A percentile compares a stretch with the other conserved stretches of the same genome.
Evolutionary conservation across 352 stramenopile genomes (phyloP).

Genomic region (Nothophytophthora sp.): DNA sequence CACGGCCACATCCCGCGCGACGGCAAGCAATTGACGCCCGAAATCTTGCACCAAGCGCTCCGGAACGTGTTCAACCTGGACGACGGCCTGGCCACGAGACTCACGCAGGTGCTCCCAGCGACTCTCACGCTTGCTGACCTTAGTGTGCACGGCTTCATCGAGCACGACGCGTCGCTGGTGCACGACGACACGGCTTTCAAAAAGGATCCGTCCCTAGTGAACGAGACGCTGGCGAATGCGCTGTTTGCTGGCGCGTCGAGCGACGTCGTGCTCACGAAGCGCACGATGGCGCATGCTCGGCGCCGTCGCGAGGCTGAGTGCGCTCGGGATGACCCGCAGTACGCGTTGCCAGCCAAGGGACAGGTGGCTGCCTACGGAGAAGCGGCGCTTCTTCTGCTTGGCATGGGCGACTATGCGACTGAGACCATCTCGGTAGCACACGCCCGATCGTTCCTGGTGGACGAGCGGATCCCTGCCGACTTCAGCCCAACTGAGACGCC

Average conservation of each 20-base stretch:
- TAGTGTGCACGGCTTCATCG: slow-evolving; percentile 54
- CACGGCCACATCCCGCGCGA: slow-evolving; percentile 46
- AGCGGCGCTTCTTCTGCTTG: slow-evolving; percentile 48
- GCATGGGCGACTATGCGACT: slow-evolving; percentile 42
- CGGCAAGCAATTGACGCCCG: slow-evolving; percentile 29
- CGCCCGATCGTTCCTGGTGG: slow-evolving; percentile 44
- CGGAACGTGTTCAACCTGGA: slow-evolving; percentile 55
- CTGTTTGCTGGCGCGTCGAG: slow-evolving; percentile 3
- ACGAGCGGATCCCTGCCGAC: slow-evolving; percentile 47
- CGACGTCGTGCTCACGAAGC: slow-evolving; percentile 37
- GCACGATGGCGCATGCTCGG: slow-evolving; percentile 39
- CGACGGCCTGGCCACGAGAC: slow-evolving; percentile 18
- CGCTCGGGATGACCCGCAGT: slow-evolving; percentile 36
- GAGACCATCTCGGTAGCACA: slow-evolving; percentile 45
- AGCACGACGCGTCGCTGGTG: slow-evolving; percentile 70
- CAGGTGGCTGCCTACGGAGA: slow-evolving; percentile 50
- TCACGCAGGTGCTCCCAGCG: slow-evolving; percentile 14
- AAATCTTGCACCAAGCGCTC: slow-evolving; percentile 39
- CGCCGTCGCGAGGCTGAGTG: slow-evolving; percentile 41
- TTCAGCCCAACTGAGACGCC: slow-evolving; percentile 35
- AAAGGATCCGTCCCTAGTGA: slow-evolving; percentile 40
- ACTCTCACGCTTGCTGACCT: slow-evolving; percentile 49
- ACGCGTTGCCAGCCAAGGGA: slow-evolving; percentile 40
- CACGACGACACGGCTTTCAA: slow-evolving; percentile 57
- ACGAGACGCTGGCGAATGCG: slow-evolving; percentile 39